Evolutionary conservation across 805 yeast genomes (phyloP), one percentile per base, ranked within the genome.

Genomic region (Saccharomycopsis lassenensis): DNA sequence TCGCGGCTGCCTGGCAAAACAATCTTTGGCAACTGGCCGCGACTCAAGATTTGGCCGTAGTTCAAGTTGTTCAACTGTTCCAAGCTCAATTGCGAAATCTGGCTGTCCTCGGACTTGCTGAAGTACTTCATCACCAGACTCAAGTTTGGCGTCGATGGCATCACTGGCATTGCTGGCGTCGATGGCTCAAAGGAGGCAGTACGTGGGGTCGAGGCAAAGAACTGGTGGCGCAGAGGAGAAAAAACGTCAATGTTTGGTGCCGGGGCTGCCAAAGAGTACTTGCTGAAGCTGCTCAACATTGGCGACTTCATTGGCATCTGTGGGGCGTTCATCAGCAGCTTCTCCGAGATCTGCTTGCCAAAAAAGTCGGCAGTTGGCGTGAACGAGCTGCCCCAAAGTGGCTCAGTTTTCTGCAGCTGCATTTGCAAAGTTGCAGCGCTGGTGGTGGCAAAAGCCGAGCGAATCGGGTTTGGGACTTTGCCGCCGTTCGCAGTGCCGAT

Each of bases 41-140:
- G 36, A 18, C 52, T 52, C 39, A 54, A 51, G 14, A 51, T 34
- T 29, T 44, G 48, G 4, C 41, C 37, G 30, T 45, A 48, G 30
- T 54, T 54, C 26, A 52, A 18, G 20, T 31, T 36, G 18, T 40
- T 30, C 23, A 40, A 27, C 14, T 17, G 25, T 12, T 36, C 42
- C 10, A 37, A 17, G 5, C 38, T 27, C 31, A 43, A 35, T 33
- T 41, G 44, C 18, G 18, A 31, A n/a, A 43, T 36, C 23, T 24
- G 35, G n/a, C 30, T 18, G 18, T 40, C 35, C 11, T 27, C 33
- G 12, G 20, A 7, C 12, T 34, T 25, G 10, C 35, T 12, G 20
- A 36, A 43, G 33, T 43, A 43, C 4, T 28, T 31, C 26, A 40
- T 24, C 5, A 43, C 27, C 18, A 33, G 40, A n/a, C 18, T 23